Base-by-base conservation (phyloP, 441 rosid genomes). In the Populus hybrid region DNA sequence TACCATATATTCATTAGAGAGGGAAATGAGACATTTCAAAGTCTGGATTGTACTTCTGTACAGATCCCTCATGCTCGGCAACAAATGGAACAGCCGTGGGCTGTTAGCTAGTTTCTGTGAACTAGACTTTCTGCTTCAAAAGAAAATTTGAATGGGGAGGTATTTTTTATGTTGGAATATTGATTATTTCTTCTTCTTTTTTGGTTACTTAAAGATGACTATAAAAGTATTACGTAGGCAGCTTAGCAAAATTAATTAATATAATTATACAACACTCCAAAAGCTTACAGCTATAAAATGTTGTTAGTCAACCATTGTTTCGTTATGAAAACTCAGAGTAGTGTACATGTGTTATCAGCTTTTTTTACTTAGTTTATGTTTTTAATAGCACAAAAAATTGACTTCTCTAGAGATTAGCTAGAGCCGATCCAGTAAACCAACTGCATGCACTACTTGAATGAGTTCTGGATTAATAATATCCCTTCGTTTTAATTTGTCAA, bases 211-310 rank as follows among this genome's bases (percentile, higher is more conserved):
- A 32, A 26, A 21, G 61, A 34, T 35, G 80, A 70, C 74, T 76
- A 5, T 10, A 42, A 42, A 57, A 23, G 67, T 34, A 38, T 65
- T 28, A 10, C 67, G 30, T 28, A 28, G 64, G 78, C 67, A 66
- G 76, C 64, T 63, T 73, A 77, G 77, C 77, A 61, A 57, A 36
- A n/a, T 16, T 24, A 61, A 63, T 67, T 14, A 5, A 46, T 14
- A 46, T 4, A 46, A 14, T 46, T 46, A 46, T 14, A 46, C 18
- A 46, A 14, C n/a, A 20, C 23, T 59, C 23, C 23, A 59, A 20
- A n/a, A n/a, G 64, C 0, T 57, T 0, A 20, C 2, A n/a, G 20
- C 36, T 14, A 2, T 2, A 14, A 50, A 24, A 36, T 12, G 46
- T 61, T 61, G 74, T 57, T 2, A 28, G 74, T 71, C 53, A 76